A percentile compares a stretch with the other conserved stretches of the same genome.
These are phyloP conservation scores for Pulicaria dysenterica DNA, from an alignment of 129 eudicot species.

Conservation along the genomic window DNA sequence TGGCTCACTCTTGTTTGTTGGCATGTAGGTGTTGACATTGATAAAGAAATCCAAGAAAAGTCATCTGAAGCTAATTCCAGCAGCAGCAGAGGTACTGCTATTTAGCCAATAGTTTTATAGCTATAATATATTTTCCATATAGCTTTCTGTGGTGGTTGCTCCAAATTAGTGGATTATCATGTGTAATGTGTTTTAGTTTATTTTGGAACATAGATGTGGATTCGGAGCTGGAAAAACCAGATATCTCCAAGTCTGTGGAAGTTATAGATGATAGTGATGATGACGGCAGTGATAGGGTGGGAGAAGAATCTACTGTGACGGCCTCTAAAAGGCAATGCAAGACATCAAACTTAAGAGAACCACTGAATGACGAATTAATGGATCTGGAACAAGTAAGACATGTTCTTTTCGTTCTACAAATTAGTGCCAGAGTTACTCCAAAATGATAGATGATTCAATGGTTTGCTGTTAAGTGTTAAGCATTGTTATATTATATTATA, in stretches of 20 bases:
- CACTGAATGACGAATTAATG: constrained; percentile 14
- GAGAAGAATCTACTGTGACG: constrained; percentile 29
- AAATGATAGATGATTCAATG: constrained; percentile 1
- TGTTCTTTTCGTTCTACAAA: constrained; percentile 10
- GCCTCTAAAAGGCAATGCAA: constrained; percentile 17
- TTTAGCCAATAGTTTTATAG: neutral
- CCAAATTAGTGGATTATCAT: constrained; percentile 20
- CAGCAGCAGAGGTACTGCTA: constrained; percentile 36
- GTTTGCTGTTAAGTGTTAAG: neutral
- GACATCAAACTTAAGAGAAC: constrained; percentile 19
- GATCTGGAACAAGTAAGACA: constrained; percentile 32
- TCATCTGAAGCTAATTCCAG: constrained; percentile 30
- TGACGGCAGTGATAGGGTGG: constrained; percentile 26
- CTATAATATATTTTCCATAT: constrained; percentile 11
- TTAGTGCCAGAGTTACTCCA: constrained; percentile 1
- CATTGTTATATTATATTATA: neutral
- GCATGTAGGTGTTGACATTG: constrained; percentile 31
- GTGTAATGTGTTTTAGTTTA: constrained; percentile 9
- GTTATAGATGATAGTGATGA: constrained; percentile 30
- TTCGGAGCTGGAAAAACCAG: constrained; percentile 24
- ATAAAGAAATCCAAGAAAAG: constrained; percentile 24
- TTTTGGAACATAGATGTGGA: constrained; percentile 30
- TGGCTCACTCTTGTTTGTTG: constrained; percentile 13
- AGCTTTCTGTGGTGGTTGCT: constrained; percentile 1
- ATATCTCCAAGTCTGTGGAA: constrained; percentile 32